Evolutionary conservation across 352 stramenopile species (phyloP).

Genomic region (Phytophthora tentaculata): DNA sequence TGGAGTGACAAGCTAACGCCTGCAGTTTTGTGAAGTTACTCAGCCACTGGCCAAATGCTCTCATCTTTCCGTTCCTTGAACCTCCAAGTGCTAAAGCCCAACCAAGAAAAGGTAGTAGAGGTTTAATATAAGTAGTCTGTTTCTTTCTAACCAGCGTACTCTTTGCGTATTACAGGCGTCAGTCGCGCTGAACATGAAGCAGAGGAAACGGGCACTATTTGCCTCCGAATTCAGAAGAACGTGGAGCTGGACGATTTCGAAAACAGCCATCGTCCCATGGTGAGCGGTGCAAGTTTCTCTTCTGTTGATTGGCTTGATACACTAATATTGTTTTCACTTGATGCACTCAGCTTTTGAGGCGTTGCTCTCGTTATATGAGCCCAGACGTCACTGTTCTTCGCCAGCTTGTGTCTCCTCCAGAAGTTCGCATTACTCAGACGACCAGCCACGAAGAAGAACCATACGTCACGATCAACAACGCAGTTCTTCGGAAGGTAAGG

Average conservation of each 20-base stretch:
- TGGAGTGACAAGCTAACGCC: neutral
- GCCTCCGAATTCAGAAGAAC: constrained; percentile 66
- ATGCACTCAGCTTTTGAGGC: constrained; percentile 54
- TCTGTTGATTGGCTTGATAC: constrained; percentile 5
- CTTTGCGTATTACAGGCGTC: constrained; percentile 9
- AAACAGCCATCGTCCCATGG: constrained; percentile 45
- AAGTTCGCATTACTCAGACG: constrained; percentile 55
- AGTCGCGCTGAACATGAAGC: constrained; percentile 20
- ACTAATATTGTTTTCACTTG: constrained; percentile 12
- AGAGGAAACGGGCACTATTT: constrained; percentile 48
- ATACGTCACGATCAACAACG: constrained; percentile 85
- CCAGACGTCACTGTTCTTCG: constrained; percentile 67
- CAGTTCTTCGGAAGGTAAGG: constrained; percentile 74
- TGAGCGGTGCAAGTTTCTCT: constrained; percentile 18
- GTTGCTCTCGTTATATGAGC: constrained; percentile 59
- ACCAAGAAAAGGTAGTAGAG: constrained; percentile 26
- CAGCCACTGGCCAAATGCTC: constrained; percentile 79
- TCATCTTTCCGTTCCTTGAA: constrained; percentile 81
- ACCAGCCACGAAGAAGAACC: constrained; percentile 68
- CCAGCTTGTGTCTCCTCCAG: constrained; percentile 64
- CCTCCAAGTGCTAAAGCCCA: constrained; percentile 23
- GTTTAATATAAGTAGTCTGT: neutral
- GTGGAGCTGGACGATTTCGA: constrained; percentile 49
- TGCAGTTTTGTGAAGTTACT: constrained; percentile 47
- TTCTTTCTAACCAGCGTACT: neutral